Conservation (phyloP, 1,139 yeast species). For the Chernovozyma sophiae-reginae region DNA sequence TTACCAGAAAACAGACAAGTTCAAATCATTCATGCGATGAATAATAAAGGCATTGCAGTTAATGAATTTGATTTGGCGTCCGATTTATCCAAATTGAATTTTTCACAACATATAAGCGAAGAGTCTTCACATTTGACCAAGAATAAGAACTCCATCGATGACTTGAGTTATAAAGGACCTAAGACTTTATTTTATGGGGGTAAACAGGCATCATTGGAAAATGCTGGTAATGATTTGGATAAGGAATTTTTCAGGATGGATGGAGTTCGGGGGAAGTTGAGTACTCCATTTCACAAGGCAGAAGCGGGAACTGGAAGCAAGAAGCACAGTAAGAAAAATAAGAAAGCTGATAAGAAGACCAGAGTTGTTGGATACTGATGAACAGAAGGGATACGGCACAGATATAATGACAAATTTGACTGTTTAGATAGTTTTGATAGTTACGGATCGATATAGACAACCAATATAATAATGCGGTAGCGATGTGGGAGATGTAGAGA, state of each 20-base stretch:
- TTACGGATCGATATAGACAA: too few species aligned
- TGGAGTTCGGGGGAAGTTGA: constrained; percentile 57
- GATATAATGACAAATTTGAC: too few species aligned
- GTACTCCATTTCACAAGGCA: constrained; percentile 69
- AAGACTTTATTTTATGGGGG: constrained; percentile 65
- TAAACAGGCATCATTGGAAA: constrained; percentile 71
- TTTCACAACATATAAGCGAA: constrained; percentile 67
- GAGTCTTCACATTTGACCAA: constrained; percentile 19
- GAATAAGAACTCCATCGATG: constrained; percentile 27
- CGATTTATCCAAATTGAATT: constrained; percentile 69
- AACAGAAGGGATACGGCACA: too few species aligned
- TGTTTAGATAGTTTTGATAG: too few species aligned
- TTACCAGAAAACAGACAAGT: constrained; percentile 70
- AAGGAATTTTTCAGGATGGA: constrained; percentile 76
- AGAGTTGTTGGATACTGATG: constrained; percentile 38
- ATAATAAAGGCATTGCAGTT: constrained; percentile 46
- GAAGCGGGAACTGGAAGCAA: constrained; percentile 38
- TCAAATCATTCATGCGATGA: constrained; percentile 64
- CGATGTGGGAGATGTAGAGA: not conserved
- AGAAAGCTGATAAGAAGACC: constrained; percentile 53
- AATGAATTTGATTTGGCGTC: constrained; percentile 60
- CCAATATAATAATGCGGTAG: too few species aligned
- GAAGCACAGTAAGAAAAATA: constrained; percentile 78
- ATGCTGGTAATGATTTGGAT: constrained; percentile 78
- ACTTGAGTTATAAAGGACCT: constrained; percentile 24